These are phyloP conservation scores for Canavalia gladiata DNA, from an alignment of 306 rosid genomes.

Conservation along the genomic window DNA sequence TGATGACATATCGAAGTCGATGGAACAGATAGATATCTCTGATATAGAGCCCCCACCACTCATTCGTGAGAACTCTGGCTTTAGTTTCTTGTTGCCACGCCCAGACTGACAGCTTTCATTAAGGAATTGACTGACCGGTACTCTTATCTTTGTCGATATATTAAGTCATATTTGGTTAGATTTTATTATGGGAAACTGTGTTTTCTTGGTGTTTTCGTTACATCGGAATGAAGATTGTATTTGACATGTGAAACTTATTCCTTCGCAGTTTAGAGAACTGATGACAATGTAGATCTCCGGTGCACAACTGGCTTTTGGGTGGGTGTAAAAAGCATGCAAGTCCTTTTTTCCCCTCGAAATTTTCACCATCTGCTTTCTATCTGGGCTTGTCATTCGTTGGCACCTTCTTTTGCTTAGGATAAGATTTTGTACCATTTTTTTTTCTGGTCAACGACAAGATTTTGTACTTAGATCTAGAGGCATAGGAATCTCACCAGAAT, in stretches of 20 bases:
- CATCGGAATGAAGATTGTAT: slow-evolving; percentile 44
- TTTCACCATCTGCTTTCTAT: slow-evolving; percentile 23
- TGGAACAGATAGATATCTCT: slow-evolving; percentile 59
- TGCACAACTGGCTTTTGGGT: slow-evolving; percentile 46
- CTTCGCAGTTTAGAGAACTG: slow-evolving; percentile 38
- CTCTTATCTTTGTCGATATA: slow-evolving; percentile 17
- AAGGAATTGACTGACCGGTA: slow-evolving; percentile 36
- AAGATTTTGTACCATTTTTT: slow-evolving; percentile 42
- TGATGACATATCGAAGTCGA: slow-evolving; percentile 72
- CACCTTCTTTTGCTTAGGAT: slow-evolving; percentile 36
- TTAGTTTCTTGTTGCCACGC: slow-evolving; percentile 69
- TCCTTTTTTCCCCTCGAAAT: slow-evolving; percentile 19
- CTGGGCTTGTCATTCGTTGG: slow-evolving; percentile 23
- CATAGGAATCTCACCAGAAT: slow-evolving; percentile 39
- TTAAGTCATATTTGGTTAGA: slow-evolving; percentile 10
- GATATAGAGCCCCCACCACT: slow-evolving; percentile 65
- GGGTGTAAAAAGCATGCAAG: neutral
- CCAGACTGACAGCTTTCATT: slow-evolving; percentile 51
- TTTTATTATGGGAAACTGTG: slow-evolving; percentile 45
- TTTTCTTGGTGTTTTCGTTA: slow-evolving; percentile 33
- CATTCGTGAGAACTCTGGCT: slow-evolving; percentile 65
- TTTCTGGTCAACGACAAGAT: neutral
- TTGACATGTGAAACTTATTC: slow-evolving; percentile 33
- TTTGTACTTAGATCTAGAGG: slow-evolving; percentile 43
- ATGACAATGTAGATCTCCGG: slow-evolving; percentile 38